These are phyloP conservation scores for Trichoderma erinaceum DNA, from an alignment of 495 filamentous ascomycete species.

Conservation along the genomic window DNA sequence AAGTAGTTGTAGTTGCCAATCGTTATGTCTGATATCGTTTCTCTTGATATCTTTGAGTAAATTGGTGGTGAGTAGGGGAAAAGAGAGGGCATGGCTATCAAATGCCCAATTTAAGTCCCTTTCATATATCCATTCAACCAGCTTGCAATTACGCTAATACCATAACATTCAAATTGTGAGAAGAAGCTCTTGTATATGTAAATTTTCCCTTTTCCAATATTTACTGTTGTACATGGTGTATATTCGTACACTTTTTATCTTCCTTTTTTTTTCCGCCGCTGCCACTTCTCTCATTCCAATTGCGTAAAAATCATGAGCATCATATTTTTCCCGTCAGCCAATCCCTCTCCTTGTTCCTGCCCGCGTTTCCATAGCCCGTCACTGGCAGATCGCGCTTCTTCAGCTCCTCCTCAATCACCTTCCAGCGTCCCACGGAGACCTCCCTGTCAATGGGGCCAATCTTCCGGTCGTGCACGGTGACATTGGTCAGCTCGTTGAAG, in stretches of 20 bases:
- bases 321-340: conserved; percentile 12
- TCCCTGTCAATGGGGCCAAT: conserved; percentile 65
- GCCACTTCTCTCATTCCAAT: background rate
- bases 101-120: too few species aligned
- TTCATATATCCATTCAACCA: too few species aligned
- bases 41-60: too few species aligned
- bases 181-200: background rate
- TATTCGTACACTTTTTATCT: conserved; percentile 1
- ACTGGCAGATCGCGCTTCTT: conserved; percentile 53
- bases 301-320: background rate
- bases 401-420: conserved; percentile 72
- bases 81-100: too few species aligned
- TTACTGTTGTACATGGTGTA: conserved; percentile 10
- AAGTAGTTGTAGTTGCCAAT: too few species aligned
- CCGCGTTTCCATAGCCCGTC: conserved; percentile 23
- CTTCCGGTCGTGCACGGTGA: conserved; percentile 54
- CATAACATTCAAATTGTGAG: background rate
- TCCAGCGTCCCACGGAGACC: conserved; percentile 72
- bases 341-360: conserved; percentile 11
- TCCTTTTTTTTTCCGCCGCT: background rate
- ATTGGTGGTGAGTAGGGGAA: too few species aligned
- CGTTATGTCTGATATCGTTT: too few species aligned
- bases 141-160: too few species aligned
- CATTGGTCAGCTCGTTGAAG: conserved; percentile 57
- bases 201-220: background rate